Base-by-base conservation (phyloP, 139 green algal genomes). In the Tetradesmus lagerheimii region DNA sequence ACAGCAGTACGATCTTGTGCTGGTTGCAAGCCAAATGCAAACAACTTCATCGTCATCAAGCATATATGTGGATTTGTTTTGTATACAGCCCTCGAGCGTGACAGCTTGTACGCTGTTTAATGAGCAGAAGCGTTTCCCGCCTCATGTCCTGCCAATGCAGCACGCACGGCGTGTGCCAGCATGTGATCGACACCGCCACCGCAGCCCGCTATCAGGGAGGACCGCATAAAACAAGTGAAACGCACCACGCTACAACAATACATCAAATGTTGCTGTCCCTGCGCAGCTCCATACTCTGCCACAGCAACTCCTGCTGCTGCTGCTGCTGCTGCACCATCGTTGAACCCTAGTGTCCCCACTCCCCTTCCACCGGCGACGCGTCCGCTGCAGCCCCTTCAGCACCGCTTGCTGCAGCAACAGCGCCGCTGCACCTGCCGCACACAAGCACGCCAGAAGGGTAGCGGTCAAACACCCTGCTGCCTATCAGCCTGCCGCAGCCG, bases 381-480 rank as follows among this genome's bases (percentile, higher is more conserved):
- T 1, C 47, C 39, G 23, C 57, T 71, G 57, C 57, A 71, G 53
- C 53, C 20, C 53, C 43, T 9, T 50, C 43, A 5, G 43, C 34
- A 25, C 29, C 53, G 29, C 50, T 53, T 53, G 81, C 83, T 41
- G 83, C 83, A 23, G 83, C 83, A 62, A 88, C 64, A 66, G 83
- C 83, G 15, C 83, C 83, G 45, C 83, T 88, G 85, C 89, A 94
- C 41, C 82, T 92, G 76, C 66, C 83, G 75, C 92, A 94, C 45
- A 94, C 50, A 23, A 93, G 66, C n/a, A 93, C 87, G 11, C 89
- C 85, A 37, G 87, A 93, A 18, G 92, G 92, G 67, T 89, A 90
- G 43, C 82, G 64, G 77, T 91, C 92, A 23, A 94, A 92, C 47
- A 94, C 91, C 35, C 79, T 81, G 23, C 74, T 75, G 27, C 74